A percentile compares a stretch with the other conserved stretches of the same genome.
Evolutionary conservation across 306 rosid genomes (phyloP).

Genomic region (Prunus dulcis): DNA sequence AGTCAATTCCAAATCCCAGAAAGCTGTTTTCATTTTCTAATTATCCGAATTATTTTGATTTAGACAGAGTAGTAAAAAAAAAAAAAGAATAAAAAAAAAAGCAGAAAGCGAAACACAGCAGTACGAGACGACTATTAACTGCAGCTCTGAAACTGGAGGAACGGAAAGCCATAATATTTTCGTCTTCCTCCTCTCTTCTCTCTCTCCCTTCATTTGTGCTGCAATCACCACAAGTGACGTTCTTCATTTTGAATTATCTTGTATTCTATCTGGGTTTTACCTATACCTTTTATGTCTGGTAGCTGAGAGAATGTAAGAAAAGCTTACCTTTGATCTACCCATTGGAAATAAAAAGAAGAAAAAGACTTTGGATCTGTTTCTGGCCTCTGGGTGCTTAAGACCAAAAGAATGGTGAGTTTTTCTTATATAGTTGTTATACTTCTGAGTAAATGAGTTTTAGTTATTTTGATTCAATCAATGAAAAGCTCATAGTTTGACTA

Average conservation of each 20-base stretch:
- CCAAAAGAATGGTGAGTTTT: not conserved
- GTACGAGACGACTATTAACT: too few species aligned
- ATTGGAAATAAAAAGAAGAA: not conserved
- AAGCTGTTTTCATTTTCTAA: not conserved
- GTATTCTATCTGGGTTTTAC: not conserved
- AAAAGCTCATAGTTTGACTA: not conserved
- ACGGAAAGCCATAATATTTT: too few species aligned
- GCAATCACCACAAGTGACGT: not conserved
- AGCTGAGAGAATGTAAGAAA: not conserved
- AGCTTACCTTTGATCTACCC: not conserved
- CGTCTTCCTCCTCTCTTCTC: not conserved
- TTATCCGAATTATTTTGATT: not conserved
- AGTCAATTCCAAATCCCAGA: not conserved
- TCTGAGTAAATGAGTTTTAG: not conserved
- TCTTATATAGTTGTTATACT: not conserved
- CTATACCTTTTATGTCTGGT: not conserved
- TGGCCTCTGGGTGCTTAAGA: constrained; percentile 1
- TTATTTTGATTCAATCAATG: not conserved
- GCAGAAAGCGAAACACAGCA: too few species aligned
- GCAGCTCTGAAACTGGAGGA: not conserved
- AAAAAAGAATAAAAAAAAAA: too few species aligned
- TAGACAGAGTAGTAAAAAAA: too few species aligned
- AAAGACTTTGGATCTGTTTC: not conserved
- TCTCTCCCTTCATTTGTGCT: not conserved
- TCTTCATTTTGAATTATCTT: not conserved